Evolutionary conservation across 495 filamentous ascomycete species (phyloP).

Genomic region (Penicillium ochrochloron): DNA sequence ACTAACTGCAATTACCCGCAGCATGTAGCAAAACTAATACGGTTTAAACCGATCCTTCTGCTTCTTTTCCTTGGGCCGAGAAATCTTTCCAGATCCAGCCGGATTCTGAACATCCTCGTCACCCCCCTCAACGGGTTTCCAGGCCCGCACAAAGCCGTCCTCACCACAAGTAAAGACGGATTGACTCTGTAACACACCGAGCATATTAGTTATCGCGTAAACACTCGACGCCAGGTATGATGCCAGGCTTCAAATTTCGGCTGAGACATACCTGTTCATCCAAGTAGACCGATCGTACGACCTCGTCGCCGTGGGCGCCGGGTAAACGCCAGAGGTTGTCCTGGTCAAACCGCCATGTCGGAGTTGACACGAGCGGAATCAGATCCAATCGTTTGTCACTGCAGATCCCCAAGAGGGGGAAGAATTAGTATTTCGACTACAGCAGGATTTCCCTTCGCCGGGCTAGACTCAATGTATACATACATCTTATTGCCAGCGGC

Average conservation of each 20-base stretch:
- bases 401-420: conserved; percentile 13
- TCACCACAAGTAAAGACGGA: conserved; percentile 79
- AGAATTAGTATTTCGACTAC: background rate
- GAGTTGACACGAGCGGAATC: conserved; percentile 61
- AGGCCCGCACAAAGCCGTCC: conserved; percentile 67
- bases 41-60: conserved; percentile 50
- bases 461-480: conserved; percentile 19
- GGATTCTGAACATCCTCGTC: conserved; percentile 24
- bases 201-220: conserved; percentile 2
- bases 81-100: conserved; percentile 29
- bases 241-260: background rate
- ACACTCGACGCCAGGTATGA: background rate
- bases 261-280: conserved; percentile 61
- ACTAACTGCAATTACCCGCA: conserved; percentile 17
- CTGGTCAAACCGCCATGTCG: conserved; percentile 65
- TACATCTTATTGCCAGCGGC: conserved; percentile 51
- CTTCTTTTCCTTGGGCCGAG: conserved; percentile 45
- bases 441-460: background rate
- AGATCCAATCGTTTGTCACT: conserved; percentile 71
- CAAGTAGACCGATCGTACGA: conserved; percentile 79
- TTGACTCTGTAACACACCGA: conserved; percentile 51
- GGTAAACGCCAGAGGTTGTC: conserved; percentile 65
- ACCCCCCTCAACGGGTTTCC: conserved; percentile 38
- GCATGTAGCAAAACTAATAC: conserved; percentile 31
- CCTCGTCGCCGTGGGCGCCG: conserved; percentile 82